Conservation (phyloP, 164 flowering plant species). For the Liquidambar formosana region DNA sequence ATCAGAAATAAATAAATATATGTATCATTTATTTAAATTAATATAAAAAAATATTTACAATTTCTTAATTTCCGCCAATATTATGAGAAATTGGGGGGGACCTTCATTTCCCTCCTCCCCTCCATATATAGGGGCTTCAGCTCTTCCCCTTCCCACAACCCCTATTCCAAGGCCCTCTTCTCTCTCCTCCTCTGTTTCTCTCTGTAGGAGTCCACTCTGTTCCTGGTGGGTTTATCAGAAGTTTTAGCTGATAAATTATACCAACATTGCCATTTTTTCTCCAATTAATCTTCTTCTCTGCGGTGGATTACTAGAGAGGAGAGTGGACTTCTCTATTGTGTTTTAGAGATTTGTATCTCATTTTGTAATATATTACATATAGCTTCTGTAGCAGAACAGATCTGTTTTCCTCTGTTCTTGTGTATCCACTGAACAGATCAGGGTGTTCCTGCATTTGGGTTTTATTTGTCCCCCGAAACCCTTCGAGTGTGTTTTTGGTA, state of each 20-base stretch:
- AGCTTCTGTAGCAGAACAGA: conserved; percentile 11
- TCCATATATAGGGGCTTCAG: conserved; percentile 37
- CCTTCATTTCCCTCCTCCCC: conserved; percentile 24
- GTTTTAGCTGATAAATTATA: conserved; percentile 53
- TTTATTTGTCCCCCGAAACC: not conserved
- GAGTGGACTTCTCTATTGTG: no score
- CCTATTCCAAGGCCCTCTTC: conserved; percentile 18
- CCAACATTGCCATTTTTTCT: conserved; percentile 36
- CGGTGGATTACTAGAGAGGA: not conserved
- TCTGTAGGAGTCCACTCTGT: not conserved
- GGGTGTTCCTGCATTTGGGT: conserved; percentile 1
- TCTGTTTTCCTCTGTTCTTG: conserved; percentile 11
- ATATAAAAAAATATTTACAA: not conserved
- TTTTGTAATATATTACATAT: not conserved
- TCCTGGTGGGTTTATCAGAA: conserved; percentile 44
- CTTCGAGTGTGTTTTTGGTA: not conserved
- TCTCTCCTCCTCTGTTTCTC: conserved; percentile 13
- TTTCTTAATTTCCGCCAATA: conserved; percentile 32
- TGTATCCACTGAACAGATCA: no score
- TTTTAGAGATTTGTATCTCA: no score
- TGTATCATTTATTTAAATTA: not conserved
- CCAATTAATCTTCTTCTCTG: not conserved
- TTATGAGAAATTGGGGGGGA: conserved; percentile 12
- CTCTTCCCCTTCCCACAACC: conserved; percentile 25
- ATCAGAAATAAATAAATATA: conserved; percentile 4